Evolutionary conservation across 208 protist genomes (phyloP).

Genomic region (Naegleria gruberi): DNA sequence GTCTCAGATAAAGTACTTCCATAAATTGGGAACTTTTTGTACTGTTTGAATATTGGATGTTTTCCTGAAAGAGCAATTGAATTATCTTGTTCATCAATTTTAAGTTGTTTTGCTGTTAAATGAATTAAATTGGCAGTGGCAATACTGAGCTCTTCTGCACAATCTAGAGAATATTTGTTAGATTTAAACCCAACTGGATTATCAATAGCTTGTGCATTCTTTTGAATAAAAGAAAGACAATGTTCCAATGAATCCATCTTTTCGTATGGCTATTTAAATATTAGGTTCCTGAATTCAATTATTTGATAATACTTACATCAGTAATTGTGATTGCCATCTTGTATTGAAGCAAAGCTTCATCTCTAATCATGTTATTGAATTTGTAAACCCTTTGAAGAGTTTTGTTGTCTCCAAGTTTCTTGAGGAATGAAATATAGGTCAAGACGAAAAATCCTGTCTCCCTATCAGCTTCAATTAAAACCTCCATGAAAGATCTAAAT

Average conservation of each 20-base stretch:
- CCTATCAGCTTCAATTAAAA: neutral
- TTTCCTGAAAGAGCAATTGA: neutral
- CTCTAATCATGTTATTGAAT: neutral
- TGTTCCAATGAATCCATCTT: neutral
- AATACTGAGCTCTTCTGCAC: neutral
- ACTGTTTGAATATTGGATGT: neutral
- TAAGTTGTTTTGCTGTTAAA: neutral
- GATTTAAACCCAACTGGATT: neutral
- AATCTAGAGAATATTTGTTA: neutral
- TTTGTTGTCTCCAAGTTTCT: neutral
- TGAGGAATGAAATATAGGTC: neutral
- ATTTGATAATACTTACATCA: neutral
- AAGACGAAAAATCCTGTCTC: neutral
- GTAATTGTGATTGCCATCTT: neutral
- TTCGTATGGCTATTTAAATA: neutral
- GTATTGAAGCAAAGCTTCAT: neutral
- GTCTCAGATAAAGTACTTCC: neutral
- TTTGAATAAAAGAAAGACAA: neutral
- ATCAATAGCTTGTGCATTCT: neutral
- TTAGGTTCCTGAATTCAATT: neutral
- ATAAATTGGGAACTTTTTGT: neutral
- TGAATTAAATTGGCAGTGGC: neutral
- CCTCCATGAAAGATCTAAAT: neutral
- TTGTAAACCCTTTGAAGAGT: neutral
- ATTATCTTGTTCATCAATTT: constrained; percentile 6